Evolutionary conservation across 176 grass and related monocot species (phyloP).

Genomic region (Pontederia paniculata): DNA sequence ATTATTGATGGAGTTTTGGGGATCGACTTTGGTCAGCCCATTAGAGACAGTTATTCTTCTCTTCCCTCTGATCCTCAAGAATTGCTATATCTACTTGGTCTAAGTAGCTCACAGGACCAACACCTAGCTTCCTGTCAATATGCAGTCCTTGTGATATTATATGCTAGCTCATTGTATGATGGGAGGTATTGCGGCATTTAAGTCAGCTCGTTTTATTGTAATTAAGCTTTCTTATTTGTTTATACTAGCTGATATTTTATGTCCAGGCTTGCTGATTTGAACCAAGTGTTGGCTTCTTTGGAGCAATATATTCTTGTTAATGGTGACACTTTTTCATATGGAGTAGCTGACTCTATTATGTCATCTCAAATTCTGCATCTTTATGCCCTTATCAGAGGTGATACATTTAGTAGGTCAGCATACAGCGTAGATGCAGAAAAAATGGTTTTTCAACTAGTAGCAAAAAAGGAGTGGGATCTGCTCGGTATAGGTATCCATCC

Average conservation of each 20-base stretch:
- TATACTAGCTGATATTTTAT: slow-evolving; percentile 5
- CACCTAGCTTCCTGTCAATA: slow-evolving; percentile 70
- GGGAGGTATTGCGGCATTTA: slow-evolving; percentile 41
- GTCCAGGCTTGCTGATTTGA: slow-evolving; percentile 50
- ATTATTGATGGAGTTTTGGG: slow-evolving; percentile 62
- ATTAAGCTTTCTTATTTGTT: background rate
- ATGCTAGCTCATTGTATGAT: slow-evolving; percentile 63
- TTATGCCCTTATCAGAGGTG: slow-evolving; percentile 68
- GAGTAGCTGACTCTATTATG: slow-evolving; percentile 38
- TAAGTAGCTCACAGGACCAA: slow-evolving; percentile 53
- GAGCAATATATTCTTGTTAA: slow-evolving; percentile 96
- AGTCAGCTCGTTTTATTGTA: background rate
- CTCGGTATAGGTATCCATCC: slow-evolving; percentile 41
- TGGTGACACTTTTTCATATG: slow-evolving; percentile 38
- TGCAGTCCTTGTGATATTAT: slow-evolving; percentile 66
- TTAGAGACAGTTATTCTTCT: slow-evolving; percentile 61
- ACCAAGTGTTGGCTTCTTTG: slow-evolving; percentile 71
- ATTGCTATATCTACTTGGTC: slow-evolving; percentile 65
- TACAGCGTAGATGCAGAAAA: slow-evolving; percentile 76
- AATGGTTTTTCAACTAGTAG: slow-evolving; percentile 50
- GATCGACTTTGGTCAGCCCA: slow-evolving; percentile 50
- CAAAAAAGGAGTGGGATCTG: slow-evolving; percentile 58
- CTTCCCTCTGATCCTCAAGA: slow-evolving; percentile 77
- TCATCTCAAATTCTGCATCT: slow-evolving; percentile 67
- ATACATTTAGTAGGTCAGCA: slow-evolving; percentile 28